Evolutionary conservation across 768 basidiomycete species (phyloP), one percentile per base, ranked within the genome.

Genomic region (Cyclocybe aegerita): DNA sequence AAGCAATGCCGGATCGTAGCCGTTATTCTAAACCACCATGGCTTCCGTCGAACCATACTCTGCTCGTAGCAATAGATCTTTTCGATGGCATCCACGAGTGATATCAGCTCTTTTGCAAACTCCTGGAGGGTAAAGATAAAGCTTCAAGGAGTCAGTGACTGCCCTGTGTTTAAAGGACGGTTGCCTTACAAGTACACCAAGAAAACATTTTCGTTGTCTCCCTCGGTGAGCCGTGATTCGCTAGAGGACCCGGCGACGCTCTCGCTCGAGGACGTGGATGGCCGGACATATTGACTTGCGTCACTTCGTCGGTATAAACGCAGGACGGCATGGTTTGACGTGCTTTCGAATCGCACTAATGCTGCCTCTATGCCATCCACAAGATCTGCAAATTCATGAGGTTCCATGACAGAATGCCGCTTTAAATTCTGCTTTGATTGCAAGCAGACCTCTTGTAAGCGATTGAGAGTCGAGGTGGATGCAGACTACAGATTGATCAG

Each of bases 71-170:
- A 77, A 48, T 89, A 86, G 40, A 98, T 85, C 49, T 86, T 77
- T 44, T 83, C 77, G 77, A 98, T 90, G 7, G 90, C 86, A 63
- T 94, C 90, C 0, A 91, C 79, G 9, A 98, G 81, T 14, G 82
- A 83, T 31, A 88, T 74, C 44, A 96, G 68, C 66, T 98, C 96
- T 50, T 80, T 75, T 7, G 91, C 81, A 64, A 98, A 98, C 63
- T 98, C 97, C 68, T 99, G 93, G 39, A 98, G 66, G 0, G 93
- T 96, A 69, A 98, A 99, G 56, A 97, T 88, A 69, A 96, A 98
- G 73, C 94, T 97, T 55, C 29, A 36, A 36, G 6, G 7, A 7
- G 23, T 59, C 35, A 52, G 46, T 50, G 10, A 49, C 29, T 9
- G 16, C 17, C 43, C 30, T 29, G 12, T 9, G 34, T 9, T 39